These are phyloP conservation scores for Tilletia caries DNA, from an alignment of 1,284 basidiomycete species.

Conservation along the genomic window DNA sequence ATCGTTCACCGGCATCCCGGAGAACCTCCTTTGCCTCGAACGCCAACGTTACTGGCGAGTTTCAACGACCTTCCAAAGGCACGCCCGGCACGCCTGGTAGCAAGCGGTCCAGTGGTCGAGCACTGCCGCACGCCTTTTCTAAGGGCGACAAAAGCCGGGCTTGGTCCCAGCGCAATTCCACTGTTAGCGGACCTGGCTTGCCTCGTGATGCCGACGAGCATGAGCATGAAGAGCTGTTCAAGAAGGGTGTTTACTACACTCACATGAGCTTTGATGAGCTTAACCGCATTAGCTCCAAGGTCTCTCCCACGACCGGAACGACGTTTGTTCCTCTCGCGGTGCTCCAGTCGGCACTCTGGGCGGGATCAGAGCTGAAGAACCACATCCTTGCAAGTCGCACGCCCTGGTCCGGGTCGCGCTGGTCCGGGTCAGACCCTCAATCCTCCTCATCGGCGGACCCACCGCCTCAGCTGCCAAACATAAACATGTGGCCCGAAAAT, in stretches of 20 bases:
- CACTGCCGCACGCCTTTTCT: not conserved
- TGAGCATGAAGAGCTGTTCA: slow-evolving; percentile 64
- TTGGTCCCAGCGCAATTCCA: not conserved
- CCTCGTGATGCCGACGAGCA: slow-evolving; percentile 35
- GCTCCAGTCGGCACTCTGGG: slow-evolving; percentile 42
- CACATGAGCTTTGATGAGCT: slow-evolving; percentile 65
- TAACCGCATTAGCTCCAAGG: slow-evolving; percentile 29
- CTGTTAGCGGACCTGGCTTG: not conserved
- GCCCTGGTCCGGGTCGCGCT: too few species aligned
- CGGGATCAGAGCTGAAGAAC: slow-evolving; percentile 36
- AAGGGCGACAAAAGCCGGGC: not conserved
- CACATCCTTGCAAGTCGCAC: slow-evolving; percentile 25
- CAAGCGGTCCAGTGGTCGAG: not conserved
- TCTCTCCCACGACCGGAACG: slow-evolving; percentile 26
- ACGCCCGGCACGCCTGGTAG: not conserved
- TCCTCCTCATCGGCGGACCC: not conserved
- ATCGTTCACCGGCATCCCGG: not conserved
- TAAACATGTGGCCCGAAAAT: slow-evolving; percentile 9
- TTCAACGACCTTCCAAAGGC: not conserved
- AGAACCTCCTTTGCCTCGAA: not conserved
- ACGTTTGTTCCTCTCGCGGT: slow-evolving; percentile 33
- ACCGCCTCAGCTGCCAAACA: slow-evolving; percentile 9
- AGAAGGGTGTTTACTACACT: slow-evolving; percentile 75
- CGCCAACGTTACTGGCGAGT: not conserved
- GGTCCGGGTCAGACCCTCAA: slow-evolving; percentile 1